Evolutionary conservation across 441 rosid species (phyloP).

Genomic region (Flueggea neowawraea): DNA sequence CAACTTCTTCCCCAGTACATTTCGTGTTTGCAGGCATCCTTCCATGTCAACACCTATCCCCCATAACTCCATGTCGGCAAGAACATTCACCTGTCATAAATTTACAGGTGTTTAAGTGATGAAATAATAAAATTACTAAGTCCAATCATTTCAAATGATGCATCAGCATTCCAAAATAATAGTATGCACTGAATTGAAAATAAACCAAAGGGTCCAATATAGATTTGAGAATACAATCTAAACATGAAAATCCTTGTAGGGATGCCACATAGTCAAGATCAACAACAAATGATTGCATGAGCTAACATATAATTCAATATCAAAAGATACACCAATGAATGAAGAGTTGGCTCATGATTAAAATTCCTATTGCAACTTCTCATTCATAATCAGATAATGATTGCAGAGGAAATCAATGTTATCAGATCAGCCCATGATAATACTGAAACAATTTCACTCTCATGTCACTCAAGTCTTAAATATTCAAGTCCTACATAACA

Average conservation of each 20-base stretch:
- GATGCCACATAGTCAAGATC: background rate
- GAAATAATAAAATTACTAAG: background rate
- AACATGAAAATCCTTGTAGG: background rate
- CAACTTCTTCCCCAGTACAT: slow-evolving; percentile 66
- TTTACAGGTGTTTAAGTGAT: slow-evolving; percentile 16
- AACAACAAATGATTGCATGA: background rate
- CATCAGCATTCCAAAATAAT: no score
- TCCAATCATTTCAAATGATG: no score
- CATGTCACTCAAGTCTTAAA: no score
- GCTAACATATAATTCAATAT: no score
- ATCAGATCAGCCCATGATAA: no score
- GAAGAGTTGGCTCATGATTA: background rate
- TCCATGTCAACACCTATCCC: slow-evolving; percentile 97
- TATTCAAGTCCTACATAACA: background rate
- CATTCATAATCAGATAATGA: no score
- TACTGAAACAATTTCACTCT: no score
- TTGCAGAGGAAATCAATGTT: no score
- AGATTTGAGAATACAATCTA: slow-evolving; percentile 1
- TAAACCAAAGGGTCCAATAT: no score
- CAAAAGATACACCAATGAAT: background rate
- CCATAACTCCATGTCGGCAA: slow-evolving; percentile 97
- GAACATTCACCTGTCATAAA: slow-evolving; percentile 71
- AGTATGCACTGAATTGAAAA: no score
- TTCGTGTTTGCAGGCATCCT: slow-evolving; percentile 81
- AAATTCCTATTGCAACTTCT: no score